Percentiles rank a stretch among this genome's conserved stretches.
phyloP scores from a whole-genome alignment of 768 basidiomycete species.

The Panaeolus papilionaceus region DNA sequence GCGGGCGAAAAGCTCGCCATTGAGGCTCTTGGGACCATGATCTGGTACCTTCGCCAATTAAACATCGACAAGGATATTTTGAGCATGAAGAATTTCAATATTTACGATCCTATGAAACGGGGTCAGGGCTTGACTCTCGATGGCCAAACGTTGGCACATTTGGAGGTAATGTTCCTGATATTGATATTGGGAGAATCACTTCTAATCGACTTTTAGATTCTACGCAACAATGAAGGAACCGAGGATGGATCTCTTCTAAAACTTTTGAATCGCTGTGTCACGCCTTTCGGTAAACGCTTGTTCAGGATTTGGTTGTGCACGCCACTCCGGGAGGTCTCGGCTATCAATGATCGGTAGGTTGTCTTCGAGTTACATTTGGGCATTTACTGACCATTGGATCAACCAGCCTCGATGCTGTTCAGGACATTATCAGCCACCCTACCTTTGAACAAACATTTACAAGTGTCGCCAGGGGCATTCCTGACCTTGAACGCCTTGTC shows the following conservation, averaged over 20 bases:
- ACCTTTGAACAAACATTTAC: constrained; percentile 81
- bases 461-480: constrained; percentile 78
- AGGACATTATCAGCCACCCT: constrained; percentile 85
- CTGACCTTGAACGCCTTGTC: constrained; percentile 93
- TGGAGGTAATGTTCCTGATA: constrained; percentile 66
- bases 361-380: neutral
- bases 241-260: constrained; percentile 89
- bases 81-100: constrained; percentile 96
- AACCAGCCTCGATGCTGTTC: constrained; percentile 89
- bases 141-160: constrained; percentile 93
- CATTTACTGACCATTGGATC: neutral
- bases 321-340: constrained; percentile 80
- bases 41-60: constrained; percentile 89
- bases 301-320: constrained; percentile 98
- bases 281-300: constrained; percentile 94
- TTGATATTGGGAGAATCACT: neutral
- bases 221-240: constrained; percentile 93
- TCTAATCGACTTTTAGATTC: constrained; percentile 52
- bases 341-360: constrained; percentile 88
- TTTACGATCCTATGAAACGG: constrained; percentile 93
- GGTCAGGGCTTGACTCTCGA: constrained; percentile 89
- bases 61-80: constrained; percentile 97
- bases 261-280: constrained; percentile 82
- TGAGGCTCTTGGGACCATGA: constrained; percentile 88
- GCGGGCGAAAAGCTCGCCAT: constrained; percentile 69